A percentile compares a stretch with the other conserved stretches of the same genome.
Conservation (phyloP, 2,329 filamentous ascomycete species). For the Acephala macrosclerotiorum region DNA sequence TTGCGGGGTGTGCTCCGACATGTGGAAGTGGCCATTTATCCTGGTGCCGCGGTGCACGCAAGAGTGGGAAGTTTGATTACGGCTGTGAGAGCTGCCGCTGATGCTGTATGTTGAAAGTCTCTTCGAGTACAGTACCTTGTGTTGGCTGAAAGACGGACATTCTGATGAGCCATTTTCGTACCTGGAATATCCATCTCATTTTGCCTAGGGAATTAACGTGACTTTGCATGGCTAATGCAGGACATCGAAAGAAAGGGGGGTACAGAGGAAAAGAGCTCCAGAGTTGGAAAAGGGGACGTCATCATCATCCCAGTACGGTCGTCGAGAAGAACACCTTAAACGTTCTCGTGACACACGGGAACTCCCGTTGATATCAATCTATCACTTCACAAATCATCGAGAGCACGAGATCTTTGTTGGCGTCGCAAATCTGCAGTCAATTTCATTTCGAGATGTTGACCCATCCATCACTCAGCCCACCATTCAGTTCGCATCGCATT, state of each 20-base stretch:
- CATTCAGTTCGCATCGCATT: conserved; percentile 1
- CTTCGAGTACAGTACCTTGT: too few relatives aligned
- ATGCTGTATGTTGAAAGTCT: background rate
- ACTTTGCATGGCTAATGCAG: conserved; percentile 15
- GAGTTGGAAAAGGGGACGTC: background rate
- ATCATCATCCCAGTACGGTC: background rate
- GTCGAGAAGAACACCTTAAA: background rate
- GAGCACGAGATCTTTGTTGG: background rate
- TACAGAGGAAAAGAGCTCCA: background rate
- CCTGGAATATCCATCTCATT: background rate
- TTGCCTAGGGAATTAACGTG: background rate
- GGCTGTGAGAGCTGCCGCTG: background rate
- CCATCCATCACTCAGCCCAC: conserved; percentile 1
- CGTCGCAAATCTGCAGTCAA: conserved; percentile 8
- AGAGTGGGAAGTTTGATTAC: background rate
- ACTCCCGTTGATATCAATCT: background rate
- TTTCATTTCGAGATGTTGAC: conserved; percentile 6
- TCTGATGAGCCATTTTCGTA: background rate
- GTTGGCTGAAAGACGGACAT: too few relatives aligned
- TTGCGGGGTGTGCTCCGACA: background rate
- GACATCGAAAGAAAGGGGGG: conserved; percentile 8
- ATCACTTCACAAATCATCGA: background rate
- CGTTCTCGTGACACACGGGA: background rate
- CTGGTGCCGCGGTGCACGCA: background rate
- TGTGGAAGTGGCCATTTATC: background rate